These are phyloP conservation scores for Exophiala aquamarina DNA, from an alignment of 2,329 filamentous ascomycete genomes.

Conservation along the genomic window DNA sequence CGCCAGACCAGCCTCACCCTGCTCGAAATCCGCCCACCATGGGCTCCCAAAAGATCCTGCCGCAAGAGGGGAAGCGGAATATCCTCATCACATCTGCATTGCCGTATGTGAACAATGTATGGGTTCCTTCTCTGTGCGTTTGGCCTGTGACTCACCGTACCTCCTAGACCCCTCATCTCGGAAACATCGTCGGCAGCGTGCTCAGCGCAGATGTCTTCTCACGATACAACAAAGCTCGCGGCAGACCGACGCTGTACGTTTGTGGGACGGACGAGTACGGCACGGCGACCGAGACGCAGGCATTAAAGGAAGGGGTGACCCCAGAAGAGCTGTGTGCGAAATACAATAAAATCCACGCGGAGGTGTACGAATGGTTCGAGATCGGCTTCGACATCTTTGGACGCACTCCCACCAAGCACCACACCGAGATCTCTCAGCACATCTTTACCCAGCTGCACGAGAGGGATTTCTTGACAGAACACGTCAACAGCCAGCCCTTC, in stretches of 20 bases:
- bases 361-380: conserved; percentile 94
- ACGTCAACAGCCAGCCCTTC: conserved; percentile 84
- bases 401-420: conserved; percentile 81
- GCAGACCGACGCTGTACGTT: conserved; percentile 76
- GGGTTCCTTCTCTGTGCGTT: not conserved
- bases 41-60: conserved; percentile 51
- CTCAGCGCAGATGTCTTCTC: conserved; percentile 86
- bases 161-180: conserved; percentile 74
- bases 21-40: conserved; percentile 19
- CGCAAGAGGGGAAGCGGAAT: conserved; percentile 74
- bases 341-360: conserved; percentile 86
- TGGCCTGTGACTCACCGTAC: conserved; percentile 38
- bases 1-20: too few relatives aligned
- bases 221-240: conserved; percentile 73
- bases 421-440: conserved; percentile 89
- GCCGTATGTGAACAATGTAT: conserved; percentile 73
- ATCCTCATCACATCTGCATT: conserved; percentile 89
- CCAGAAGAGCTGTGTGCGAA: conserved; percentile 86
- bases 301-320: conserved; percentile 79
- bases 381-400: conserved; percentile 95
- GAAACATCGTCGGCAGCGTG: conserved; percentile 84
- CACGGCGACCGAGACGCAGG: conserved; percentile 93
- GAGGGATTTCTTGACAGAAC: conserved; percentile 85
- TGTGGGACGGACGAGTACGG: conserved; percentile 95
- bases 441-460: conserved; percentile 86